phyloP scores from a whole-genome alignment of 1,284 basidiomycete species.

The Leccinum insigne region DNA sequence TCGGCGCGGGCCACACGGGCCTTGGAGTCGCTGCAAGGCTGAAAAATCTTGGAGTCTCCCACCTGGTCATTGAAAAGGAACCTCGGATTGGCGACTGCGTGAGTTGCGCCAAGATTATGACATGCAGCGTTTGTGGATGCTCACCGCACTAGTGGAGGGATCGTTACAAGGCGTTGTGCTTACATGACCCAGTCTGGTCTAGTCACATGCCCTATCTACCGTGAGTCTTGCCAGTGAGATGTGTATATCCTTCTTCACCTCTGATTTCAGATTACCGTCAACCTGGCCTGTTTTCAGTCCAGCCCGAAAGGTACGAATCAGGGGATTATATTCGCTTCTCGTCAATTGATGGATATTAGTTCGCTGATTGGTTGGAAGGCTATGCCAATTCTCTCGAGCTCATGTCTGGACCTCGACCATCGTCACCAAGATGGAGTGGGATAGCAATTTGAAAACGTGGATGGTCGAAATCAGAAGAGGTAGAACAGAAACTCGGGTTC shows the following conservation, averaged over 20 bases:
- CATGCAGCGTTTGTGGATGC: background rate
- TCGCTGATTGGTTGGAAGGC: conserved; percentile 62
- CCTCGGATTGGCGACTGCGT: conserved; percentile 36
- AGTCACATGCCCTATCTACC: conserved; percentile 27
- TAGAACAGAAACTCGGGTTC: conserved; percentile 25
- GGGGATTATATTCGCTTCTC: background rate
- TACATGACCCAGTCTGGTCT: conserved; percentile 30
- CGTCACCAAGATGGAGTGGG: conserved; percentile 39
- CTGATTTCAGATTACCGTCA: conserved; percentile 32
- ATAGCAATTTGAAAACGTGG: conserved; percentile 37
- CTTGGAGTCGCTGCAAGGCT: conserved; percentile 38
- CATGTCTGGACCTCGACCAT: conserved; percentile 53
- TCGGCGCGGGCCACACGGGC: conserved; percentile 42
- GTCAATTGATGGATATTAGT: conserved; percentile 24
- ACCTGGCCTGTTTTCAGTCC: conserved; percentile 42
- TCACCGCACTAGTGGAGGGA: background rate
- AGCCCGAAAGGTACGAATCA: conserved; percentile 30
- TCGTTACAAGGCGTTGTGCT: background rate
- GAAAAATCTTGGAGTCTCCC: conserved; percentile 36
- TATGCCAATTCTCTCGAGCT: conserved; percentile 57
- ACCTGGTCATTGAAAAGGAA: conserved; percentile 38
- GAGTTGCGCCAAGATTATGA: conserved; percentile 1
- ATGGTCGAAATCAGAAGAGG: conserved; percentile 33
- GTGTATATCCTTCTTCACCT: background rate
- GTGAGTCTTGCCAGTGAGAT: conserved; percentile 15